These are phyloP conservation scores for Coffea canephora DNA, from an alignment of 257 asterid genomes.

Conservation along the genomic window DNA sequence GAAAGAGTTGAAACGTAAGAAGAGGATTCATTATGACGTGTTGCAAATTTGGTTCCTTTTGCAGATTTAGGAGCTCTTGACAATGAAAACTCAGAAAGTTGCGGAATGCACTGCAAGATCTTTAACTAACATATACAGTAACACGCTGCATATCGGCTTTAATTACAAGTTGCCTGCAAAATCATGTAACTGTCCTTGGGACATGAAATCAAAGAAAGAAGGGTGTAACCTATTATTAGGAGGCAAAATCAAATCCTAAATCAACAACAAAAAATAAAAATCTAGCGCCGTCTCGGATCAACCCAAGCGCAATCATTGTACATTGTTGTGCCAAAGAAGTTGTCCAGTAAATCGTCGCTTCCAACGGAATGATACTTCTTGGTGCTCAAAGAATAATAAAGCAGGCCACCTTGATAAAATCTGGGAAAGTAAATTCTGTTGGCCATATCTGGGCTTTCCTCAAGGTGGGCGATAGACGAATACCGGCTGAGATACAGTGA, in stretches of 20 bases:
- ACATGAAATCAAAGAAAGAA: too few relatives aligned
- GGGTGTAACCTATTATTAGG: too few relatives aligned
- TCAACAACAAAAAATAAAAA: too few relatives aligned
- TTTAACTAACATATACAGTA: too few relatives aligned
- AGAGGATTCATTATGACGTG: neutral
- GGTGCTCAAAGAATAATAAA: neutral
- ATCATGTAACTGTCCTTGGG: too few relatives aligned
- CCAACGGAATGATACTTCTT: neutral
- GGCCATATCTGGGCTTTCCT: neutral
- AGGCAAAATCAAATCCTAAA: neutral
- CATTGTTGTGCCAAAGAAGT: neutral
- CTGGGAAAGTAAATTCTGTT: conserved; percentile 5
- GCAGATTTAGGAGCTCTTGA: neutral
- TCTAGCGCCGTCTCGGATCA: neutral
- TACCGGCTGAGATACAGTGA: neutral
- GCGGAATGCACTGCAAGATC: too few relatives aligned
- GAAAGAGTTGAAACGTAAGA: neutral
- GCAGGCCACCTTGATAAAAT: neutral
- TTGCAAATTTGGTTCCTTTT: neutral
- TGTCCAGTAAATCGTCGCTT: neutral
- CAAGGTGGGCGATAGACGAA: neutral
- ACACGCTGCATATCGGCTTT: too few relatives aligned
- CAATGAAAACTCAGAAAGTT: neutral
- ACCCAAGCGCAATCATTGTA: neutral
- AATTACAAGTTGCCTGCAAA: too few relatives aligned